Conservation (phyloP, 768 basidiomycete species). For the Tremella mesenterica region DNA sequence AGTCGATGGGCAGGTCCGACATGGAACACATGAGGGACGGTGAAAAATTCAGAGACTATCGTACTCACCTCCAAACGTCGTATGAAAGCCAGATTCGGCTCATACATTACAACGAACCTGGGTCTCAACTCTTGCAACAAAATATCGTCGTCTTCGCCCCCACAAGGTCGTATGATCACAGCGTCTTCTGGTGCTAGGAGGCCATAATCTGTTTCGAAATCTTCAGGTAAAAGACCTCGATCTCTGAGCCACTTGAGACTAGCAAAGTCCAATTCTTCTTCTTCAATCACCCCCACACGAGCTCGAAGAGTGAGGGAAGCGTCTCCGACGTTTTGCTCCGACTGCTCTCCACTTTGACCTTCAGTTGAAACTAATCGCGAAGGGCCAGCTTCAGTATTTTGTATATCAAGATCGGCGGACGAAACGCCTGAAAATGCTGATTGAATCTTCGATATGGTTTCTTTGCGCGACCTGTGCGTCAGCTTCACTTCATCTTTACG, state of each 20-base stretch:
- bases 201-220: constrained; percentile 73
- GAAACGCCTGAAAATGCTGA: constrained; percentile 28
- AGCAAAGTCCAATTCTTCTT: constrained; percentile 29
- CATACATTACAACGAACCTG: constrained; percentile 88
- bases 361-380: not conserved
- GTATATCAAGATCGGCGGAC: not conserved
- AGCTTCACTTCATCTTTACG: not conserved
- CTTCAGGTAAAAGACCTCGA: constrained; percentile 41
- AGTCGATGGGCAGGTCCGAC: no score
- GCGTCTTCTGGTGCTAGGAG: constrained; percentile 68
- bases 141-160: constrained; percentile 85
- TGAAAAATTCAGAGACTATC: no score
- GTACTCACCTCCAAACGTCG: constrained; percentile 77
- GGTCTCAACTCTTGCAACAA: constrained; percentile 79
- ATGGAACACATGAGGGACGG: no score
- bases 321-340: not conserved
- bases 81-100: constrained; percentile 87
- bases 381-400: not conserved
- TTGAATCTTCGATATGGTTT: constrained; percentile 24
- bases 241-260: constrained; percentile 6
- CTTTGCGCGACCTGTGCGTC: constrained; percentile 16
- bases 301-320: constrained; percentile 12
- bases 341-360: not conserved
- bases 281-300: constrained; percentile 25
- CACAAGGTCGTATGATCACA: constrained; percentile 75